phyloP scores from a whole-genome alignment of 148 eudicot species.

The Fagopyrum esculentum region DNA sequence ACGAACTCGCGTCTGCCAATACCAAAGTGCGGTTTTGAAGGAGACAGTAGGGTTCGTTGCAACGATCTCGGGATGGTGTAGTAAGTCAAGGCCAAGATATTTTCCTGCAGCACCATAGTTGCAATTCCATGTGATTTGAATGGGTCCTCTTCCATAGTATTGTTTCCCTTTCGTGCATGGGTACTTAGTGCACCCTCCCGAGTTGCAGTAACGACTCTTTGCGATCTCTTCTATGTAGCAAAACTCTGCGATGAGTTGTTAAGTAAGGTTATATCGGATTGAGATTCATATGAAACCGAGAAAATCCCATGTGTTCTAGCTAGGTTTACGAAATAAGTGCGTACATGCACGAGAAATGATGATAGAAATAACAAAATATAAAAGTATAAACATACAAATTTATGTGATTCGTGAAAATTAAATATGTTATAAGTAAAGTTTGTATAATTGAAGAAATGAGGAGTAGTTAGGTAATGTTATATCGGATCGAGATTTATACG shows the following conservation, averaged over 20 bases:
- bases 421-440: too few species aligned
- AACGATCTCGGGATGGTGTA: conserved; percentile 31
- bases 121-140: conserved; percentile 42
- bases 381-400: too few species aligned
- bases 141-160: conserved; percentile 39
- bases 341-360: too few species aligned
- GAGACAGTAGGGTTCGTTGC: conserved; percentile 17
- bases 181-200: conserved; percentile 15
- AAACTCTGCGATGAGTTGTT: conserved; percentile 23
- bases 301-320: too few species aligned
- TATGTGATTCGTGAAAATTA: too few species aligned
- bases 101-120: conserved; percentile 37
- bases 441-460: too few species aligned
- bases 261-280: too few species aligned
- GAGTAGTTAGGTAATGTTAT: too few species aligned
- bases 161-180: conserved; percentile 26
- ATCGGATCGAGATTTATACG: too few species aligned
- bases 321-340: too few species aligned
- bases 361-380: too few species aligned
- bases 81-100: conserved; percentile 22
- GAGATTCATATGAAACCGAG: too few species aligned
- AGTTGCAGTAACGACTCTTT: conserved; percentile 33
- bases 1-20: conserved; percentile 26
- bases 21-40: conserved; percentile 35
- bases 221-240: conserved; percentile 41